Evolutionary conservation across 768 basidiomycete species (phyloP), one percentile per base, ranked within the genome.

Genomic region (Lactarius sanguifluus): DNA sequence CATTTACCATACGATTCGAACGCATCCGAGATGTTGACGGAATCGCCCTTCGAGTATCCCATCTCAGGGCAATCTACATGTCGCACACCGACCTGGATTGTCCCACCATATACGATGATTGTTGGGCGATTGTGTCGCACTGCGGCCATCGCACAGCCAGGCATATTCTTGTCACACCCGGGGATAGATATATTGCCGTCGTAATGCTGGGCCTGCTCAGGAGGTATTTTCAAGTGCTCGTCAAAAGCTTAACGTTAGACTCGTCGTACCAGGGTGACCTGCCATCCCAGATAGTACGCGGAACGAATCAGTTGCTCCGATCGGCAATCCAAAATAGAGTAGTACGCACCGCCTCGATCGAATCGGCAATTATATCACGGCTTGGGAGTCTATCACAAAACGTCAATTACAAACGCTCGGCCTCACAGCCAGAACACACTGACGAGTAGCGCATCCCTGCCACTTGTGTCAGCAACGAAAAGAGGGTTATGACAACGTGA

Each of bases 131-230:
- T 94, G 78, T 93, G 89, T 60, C 93, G 86, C 45, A 81, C 89
- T 1, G 92, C 92, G 18, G 93, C 93, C 73, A 95, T 92, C 64
- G 93, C 81, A 73, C 89, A 91, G 20, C 91, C 93, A 10, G 92
- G 92, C 93, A 94, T 94, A 73, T 94, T 94, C 79, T 94, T 94
- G 77, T 94, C 92, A 70, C 92, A 94, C 64, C 92, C 92, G 20
- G 93, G 93, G 61, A 94, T 82, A 6, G 90, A 86, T 71, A 94
- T 92, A 72, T 93, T 92, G 15, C 85, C 92, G 67, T 95, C 93
- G 71, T 94, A 94, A 72, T 92, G 86, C 79, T 94, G 92, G 25
- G 91, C 91, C 91, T 90, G 62, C 60, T 38, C 25, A 15, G 30
- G 5, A 47, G 50, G 18, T 55, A 4, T 28, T 23, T 34, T 62